Base-by-base conservation (phyloP, 2,329 filamentous ascomycete species). In the Pseudogymnoascus sp. region DNA sequence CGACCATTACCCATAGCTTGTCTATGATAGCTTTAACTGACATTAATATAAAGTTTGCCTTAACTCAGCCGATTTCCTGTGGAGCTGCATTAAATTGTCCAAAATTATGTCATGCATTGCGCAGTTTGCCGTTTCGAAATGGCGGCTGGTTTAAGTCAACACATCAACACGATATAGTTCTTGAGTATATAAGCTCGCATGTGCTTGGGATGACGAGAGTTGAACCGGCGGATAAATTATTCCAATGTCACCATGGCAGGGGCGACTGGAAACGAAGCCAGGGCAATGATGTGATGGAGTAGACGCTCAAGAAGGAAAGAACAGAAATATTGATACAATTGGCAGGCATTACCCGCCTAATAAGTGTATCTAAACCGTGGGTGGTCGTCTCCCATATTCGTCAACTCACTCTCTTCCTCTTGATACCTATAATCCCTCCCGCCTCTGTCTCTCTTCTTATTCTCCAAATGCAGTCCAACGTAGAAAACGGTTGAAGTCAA, bases 341-440 rank as follows among this genome's bases (percentile, higher is more conserved):
- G n/a, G 27, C n/a, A 55, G 44, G 44, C 2, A 2, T 3, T 55
- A 1, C n/a, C 44, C 27, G 27, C n/a, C 31, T 21, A 42, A 17
- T 59, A 61, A 6, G 71, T 74, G 64, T 80, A 78, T 58, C 79
- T 75, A 67, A 81, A 82, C 25, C 71, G 71, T 3, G 80, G 80
- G 69, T 82, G 79, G 63, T 80, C 76, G 63, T 83, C 80, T 0
- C 80, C 80, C 66, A 82, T 72, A 64, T 82, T 82, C 27, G 44
- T 55, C 44, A 55, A 33, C 44, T 55, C 44, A 17, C 27, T 17
- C n/a, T 10, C 44, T 25, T 73, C 71, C 29, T 71, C 73, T 10
- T 69, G 64, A 25, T 81, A 69, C 38, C 79, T 73, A 48, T 73
- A 69, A 66, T 82, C 78, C 44, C 78, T 73, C 65, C 78, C 75